Evolutionary conservation across 1,284 basidiomycete genomes (phyloP), one percentile per base, ranked within the genome.

Genomic region (Butyriboletus appendiculatus): DNA sequence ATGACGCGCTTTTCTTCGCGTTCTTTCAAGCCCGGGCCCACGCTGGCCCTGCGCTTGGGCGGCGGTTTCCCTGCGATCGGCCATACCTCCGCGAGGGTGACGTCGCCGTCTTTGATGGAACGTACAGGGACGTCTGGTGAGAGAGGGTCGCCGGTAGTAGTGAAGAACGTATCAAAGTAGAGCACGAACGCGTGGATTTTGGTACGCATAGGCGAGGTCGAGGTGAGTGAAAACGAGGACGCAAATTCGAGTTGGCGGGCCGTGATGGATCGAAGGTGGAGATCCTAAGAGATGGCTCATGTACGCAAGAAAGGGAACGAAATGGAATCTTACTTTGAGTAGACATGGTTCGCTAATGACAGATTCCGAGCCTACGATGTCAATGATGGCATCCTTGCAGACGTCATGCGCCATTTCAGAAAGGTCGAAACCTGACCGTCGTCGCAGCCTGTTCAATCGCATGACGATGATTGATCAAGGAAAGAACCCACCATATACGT

Each of bases 131-230:
- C 80, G 18, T 72, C 74, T 0, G 78, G 74, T 0, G 82, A 67
- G 5, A 90, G 72, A 7, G 82, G 81, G 32, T 74, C 74, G 10
- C 85, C 81, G 34, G 79, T 76, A 4, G 79, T 71, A 2, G 86
- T 86, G 79, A 98, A 97, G 79, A 94, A 96, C 0, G 88, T 89
- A 73, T 98, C 95, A 65, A 98, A 98, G 75, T 95, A 95, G n/a
- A 94, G 84, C 26, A 96, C 78, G 73, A 98, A 86, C 4, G 92
- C 84, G 64, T 88, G 86, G 44, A 94, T 80, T 62, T 86, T 89
- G 3, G 79, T 83, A 24, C 81, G 76, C 52, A 79, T 77, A 22
- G 78, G 74, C 2, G 81, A 75, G 2, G 80, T 88, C 6, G 86
- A 82, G 26, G 73, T 69, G 33, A 97, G 80, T 2, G 75, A 79